These are phyloP conservation scores for Colletotrichum chlorophyti DNA, from an alignment of 2,329 filamentous ascomycete species.

Conservation along the genomic window DNA sequence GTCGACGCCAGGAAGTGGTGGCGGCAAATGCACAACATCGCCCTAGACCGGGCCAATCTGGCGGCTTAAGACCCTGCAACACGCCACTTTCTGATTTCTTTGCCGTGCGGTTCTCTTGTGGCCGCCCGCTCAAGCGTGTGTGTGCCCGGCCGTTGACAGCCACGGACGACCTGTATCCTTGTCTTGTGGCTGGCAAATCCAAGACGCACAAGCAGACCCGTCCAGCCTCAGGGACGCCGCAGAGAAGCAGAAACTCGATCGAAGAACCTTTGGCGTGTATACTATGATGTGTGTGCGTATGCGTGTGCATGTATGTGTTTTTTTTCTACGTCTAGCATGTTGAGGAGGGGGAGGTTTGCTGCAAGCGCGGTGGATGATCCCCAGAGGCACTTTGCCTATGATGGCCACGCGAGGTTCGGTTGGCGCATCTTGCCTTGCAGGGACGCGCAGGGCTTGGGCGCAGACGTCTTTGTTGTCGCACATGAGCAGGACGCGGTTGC, in stretches of 20 bases:
- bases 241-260: background rate
- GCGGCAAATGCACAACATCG: slow-evolving; percentile 21
- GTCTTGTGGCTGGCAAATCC: slow-evolving; percentile 15
- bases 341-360: background rate
- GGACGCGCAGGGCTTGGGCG: slow-evolving; percentile 16
- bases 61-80: slow-evolving; percentile 5
- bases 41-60: slow-evolving; percentile 7
- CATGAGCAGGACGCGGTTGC: slow-evolving; percentile 13
- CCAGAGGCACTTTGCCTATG: slow-evolving; percentile 21
- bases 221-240: slow-evolving; percentile 1
- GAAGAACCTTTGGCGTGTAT: too few species aligned
- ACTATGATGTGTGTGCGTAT: background rate
- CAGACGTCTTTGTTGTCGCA: slow-evolving; percentile 28
- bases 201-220: slow-evolving; percentile 16
- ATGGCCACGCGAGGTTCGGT: slow-evolving; percentile 21
- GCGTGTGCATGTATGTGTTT: background rate
- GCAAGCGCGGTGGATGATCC: slow-evolving; percentile 14
- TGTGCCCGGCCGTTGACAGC: background rate
- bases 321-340: too few species aligned
- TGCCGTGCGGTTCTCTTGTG: slow-evolving; percentile 12
- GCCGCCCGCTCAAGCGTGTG: background rate
- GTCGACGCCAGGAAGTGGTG: slow-evolving; percentile 11
- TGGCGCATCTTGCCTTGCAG: slow-evolving; percentile 27
- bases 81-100: slow-evolving; percentile 23
- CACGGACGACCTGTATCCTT: slow-evolving; percentile 9